Evolutionary conservation across 768 basidiomycete species (phyloP).

Genomic region (Mycena amicta): DNA sequence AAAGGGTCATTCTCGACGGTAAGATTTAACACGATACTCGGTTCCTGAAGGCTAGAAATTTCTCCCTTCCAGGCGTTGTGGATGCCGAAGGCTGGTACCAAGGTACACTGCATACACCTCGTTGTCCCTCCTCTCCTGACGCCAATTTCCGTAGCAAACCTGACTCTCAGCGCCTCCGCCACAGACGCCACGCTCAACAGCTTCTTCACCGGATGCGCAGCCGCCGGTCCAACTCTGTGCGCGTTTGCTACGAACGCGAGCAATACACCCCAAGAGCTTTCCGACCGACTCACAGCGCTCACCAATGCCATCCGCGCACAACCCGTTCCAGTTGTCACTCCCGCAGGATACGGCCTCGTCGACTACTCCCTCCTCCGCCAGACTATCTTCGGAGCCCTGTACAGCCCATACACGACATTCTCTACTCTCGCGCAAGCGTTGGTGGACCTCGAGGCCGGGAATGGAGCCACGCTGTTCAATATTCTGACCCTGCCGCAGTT

Average conservation of each 20-base stretch:
- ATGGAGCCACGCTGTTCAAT: conserved; percentile 27
- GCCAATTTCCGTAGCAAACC: conserved; percentile 14
- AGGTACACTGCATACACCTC: conserved; percentile 13
- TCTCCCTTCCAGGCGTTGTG: conserved; percentile 16
- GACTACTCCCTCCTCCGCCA: conserved; percentile 37
- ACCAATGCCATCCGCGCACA: conserved; percentile 32
- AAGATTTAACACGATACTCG: too few relatives aligned
- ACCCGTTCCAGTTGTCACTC: conserved; percentile 38
- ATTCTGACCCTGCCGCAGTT: conserved; percentile 23
- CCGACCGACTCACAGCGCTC: conserved; percentile 40
- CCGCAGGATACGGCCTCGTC: conserved; percentile 37
- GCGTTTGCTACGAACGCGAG: conserved; percentile 42
- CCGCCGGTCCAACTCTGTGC: conserved; percentile 28
- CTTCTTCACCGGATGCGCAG: conserved; percentile 27
- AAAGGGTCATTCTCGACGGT: conserved; percentile 18
- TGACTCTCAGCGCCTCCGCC: conserved; percentile 25
- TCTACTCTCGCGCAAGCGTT: conserved; percentile 37
- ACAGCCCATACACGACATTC: conserved; percentile 38
- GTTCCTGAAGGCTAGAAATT: too few relatives aligned
- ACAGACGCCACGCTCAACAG: conserved; percentile 26
- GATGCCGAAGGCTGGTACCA: conserved; percentile 27
- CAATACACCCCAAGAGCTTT: conserved; percentile 33
- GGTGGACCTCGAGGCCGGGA: conserved; percentile 35
- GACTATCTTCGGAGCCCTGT: conserved; percentile 36
- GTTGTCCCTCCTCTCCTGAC: not conserved